phyloP scores from a whole-genome alignment of 148 eudicot genomes.

The Talinum fruticosum region DNA sequence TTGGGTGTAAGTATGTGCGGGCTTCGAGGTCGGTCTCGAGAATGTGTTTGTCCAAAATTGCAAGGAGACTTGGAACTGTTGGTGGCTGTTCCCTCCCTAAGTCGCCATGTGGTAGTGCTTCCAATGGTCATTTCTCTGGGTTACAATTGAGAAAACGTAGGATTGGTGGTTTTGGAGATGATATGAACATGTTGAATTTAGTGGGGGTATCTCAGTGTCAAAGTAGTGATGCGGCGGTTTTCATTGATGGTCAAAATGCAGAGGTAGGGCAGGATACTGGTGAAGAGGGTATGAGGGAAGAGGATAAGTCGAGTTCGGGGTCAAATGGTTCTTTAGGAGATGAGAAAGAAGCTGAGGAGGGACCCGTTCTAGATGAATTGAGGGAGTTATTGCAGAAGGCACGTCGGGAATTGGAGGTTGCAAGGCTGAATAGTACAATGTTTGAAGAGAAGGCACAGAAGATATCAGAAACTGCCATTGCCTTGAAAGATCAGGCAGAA shows the following conservation, averaged over 20 bases:
- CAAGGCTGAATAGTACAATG: slow-evolving; percentile 66
- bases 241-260: slow-evolving; percentile 48
- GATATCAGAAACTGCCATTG: slow-evolving; percentile 84
- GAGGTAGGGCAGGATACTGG: slow-evolving; percentile 35
- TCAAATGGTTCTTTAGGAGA: slow-evolving; percentile 37
- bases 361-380: slow-evolving; percentile 54
- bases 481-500: slow-evolving; percentile 69
- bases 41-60: slow-evolving; percentile 37
- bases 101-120: slow-evolving; percentile 24
- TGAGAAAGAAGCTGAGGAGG: slow-evolving; percentile 43
- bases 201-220: slow-evolving; percentile 44
- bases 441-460: slow-evolving; percentile 90
- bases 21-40: slow-evolving; percentile 29
- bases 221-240: slow-evolving; percentile 65
- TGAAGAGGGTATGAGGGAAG: slow-evolving; percentile 35
- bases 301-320: slow-evolving; percentile 26
- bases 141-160: slow-evolving; percentile 24
- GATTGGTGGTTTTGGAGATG: slow-evolving; percentile 19
- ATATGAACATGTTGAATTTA: slow-evolving; percentile 26
- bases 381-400: slow-evolving; percentile 65
- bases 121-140: slow-evolving; percentile 26
- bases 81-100: slow-evolving; percentile 16
- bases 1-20: slow-evolving; percentile 36
- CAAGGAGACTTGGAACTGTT: slow-evolving; percentile 25
- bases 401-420: slow-evolving; percentile 74